Evolutionary conservation across 352 stramenopile genomes (phyloP), one percentile per base, ranked within the genome.

Genomic region (Phytophthora brassicae): DNA sequence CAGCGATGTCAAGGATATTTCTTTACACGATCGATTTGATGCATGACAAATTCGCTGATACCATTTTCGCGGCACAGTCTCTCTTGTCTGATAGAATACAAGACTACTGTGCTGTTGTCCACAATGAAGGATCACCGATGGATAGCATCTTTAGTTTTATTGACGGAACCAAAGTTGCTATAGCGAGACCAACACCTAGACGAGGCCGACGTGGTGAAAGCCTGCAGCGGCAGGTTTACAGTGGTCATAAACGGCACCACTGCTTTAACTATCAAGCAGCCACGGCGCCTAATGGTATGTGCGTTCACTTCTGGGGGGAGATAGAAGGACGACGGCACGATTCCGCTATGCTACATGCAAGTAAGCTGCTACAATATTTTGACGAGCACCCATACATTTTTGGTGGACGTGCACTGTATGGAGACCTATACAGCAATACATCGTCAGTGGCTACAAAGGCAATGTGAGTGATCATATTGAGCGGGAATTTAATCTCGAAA

Each of bases 201-300:
- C 38, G 11, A 19, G 24, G 39, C 17, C 24, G 22, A 3, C n/a
- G 16, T 26, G 24, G 38, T 20, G 50, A 58, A 36, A 58, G 49
- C 7, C 24, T 58, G 4, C 39, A 48, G n/a, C 19, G 33, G n/a
- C 38, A 58, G 29, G 14, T 45, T 17, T 57, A 48, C 39, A 57
- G 50, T 20, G 50, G 50, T 9, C 36, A 58, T 17, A 58, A 58
- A 17, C 38, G 24, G 1, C 33, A 16, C 14, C 35, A 58, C 38
- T 58, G 38, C 28, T 43, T 58, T 9, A 55, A 55, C 29, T 55
- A 42, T 14, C 50, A 58, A 42, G 26, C 38, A 41, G 13, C 9
- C 12, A 33, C 26, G 36, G 36, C n/a, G 7, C 36, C 36, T 23
- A n/a, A 43, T 23, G 36, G 36, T 8, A 22, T 43, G 16, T 43